A percentile compares a stretch with the other conserved stretches of the same genome.
These are phyloP conservation scores for Aristolochia contorta DNA, from an alignment of 164 flowering plant species.

Conservation along the genomic window DNA sequence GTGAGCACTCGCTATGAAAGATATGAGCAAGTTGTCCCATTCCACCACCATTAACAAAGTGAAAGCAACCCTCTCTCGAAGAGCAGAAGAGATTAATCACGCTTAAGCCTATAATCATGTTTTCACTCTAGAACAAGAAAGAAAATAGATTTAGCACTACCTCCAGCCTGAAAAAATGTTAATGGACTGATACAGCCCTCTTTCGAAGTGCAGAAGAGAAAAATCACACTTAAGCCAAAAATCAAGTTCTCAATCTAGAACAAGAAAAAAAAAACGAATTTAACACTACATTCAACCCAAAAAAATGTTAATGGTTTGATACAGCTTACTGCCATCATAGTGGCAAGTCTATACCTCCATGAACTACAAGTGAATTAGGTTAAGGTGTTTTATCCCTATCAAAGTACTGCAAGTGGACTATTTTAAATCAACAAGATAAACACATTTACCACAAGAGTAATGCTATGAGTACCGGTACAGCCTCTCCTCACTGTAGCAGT, in stretches of 20 bases:
- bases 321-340: too few relatives aligned
- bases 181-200: conserved; percentile 18
- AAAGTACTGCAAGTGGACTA: too few relatives aligned
- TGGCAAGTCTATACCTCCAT: too few relatives aligned
- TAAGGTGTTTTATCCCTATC: too few relatives aligned
- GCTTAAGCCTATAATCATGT: conserved; percentile 45
- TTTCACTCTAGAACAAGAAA: conserved; percentile 34
- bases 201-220: conserved; percentile 58
- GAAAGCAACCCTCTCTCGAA: conserved; percentile 70
- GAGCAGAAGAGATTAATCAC: conserved; percentile 64
- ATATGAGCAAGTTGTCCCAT: conserved; percentile 56
- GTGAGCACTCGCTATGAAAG: conserved; percentile 37
- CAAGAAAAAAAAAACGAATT: neutral
- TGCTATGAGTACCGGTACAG: too few relatives aligned
- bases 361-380: too few relatives aligned
- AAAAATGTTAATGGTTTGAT: too few relatives aligned
- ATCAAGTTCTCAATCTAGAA: conserved; percentile 44
- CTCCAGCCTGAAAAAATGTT: neutral
- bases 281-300: neutral
- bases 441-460: too few relatives aligned
- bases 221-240: conserved; percentile 52
- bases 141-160: neutral
- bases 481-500: too few relatives aligned
- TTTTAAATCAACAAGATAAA: too few relatives aligned
- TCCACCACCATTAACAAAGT: conserved; percentile 80